phyloP scores from a whole-genome alignment of 2,329 filamentous ascomycete species.

The Cryoendolithus antarcticus region DNA sequence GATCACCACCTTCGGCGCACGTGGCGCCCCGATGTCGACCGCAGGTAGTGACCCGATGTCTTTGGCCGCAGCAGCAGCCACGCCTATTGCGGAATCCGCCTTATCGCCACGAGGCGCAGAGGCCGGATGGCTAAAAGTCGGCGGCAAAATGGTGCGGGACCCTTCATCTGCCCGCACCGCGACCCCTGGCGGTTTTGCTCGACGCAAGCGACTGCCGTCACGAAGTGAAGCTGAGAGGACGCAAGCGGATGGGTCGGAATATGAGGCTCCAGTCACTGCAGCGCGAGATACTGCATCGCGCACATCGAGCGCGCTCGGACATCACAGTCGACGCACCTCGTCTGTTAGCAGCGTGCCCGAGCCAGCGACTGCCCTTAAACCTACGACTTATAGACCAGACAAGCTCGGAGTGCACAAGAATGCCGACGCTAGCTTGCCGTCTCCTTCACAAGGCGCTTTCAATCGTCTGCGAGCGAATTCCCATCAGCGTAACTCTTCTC shows the following conservation, averaged over 20 bases:
- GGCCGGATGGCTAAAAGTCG: conserved; percentile 15
- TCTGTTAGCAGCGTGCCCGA: conserved; percentile 14
- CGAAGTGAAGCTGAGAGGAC: conserved; percentile 29
- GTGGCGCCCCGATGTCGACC: conserved; percentile 47
- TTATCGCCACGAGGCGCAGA: conserved; percentile 51
- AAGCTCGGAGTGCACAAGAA: conserved; percentile 8
- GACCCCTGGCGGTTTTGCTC: conserved; percentile 47
- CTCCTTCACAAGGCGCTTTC: conserved; percentile 54
- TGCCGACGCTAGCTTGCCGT: conserved; percentile 45
- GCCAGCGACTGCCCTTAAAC: conserved; percentile 16
- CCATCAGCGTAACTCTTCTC: conserved; percentile 55
- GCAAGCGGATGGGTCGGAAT: conserved; percentile 48
- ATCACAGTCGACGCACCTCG: conserved; percentile 11
- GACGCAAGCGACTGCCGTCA: conserved; percentile 55
- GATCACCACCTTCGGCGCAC: conserved; percentile 74
- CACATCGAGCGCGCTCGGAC: conserved; percentile 2
- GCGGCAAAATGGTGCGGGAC: conserved; percentile 25
- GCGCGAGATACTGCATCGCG: conserved; percentile 37
- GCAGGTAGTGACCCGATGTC: conserved; percentile 41
- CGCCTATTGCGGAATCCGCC: conserved; percentile 63
- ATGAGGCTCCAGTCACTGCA: conserved; percentile 47
- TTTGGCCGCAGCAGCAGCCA: conserved; percentile 49
- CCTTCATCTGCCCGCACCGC: conserved; percentile 42
- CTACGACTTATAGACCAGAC: conserved; percentile 10
- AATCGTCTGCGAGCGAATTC: conserved; percentile 49